phyloP scores from a whole-genome alignment of 1,284 basidiomycete species.

The Xerocomus cyaneibrunnescens region DNA sequence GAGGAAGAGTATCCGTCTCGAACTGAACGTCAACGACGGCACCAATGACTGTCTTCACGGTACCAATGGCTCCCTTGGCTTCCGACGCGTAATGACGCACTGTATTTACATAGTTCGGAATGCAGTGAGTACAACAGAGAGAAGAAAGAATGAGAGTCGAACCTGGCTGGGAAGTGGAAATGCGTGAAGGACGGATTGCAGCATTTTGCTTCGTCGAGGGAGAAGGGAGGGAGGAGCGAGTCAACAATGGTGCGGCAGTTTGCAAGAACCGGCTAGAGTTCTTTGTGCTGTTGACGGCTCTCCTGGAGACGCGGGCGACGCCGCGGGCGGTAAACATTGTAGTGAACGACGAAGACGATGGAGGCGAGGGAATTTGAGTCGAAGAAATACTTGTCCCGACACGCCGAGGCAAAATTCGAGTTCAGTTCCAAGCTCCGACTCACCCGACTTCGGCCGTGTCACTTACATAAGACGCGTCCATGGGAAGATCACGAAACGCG shows the following conservation, averaged over 20 bases:
- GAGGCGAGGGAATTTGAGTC: conserved; percentile 16
- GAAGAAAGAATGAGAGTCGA: conserved; percentile 39
- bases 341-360: conserved; percentile 39
- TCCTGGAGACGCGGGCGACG: conserved; percentile 79
- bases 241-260: conserved; percentile 54
- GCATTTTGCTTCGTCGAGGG: conserved; percentile 38
- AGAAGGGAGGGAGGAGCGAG: conserved; percentile 44
- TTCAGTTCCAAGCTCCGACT: conserved; percentile 33
- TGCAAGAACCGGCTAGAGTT: conserved; percentile 77
- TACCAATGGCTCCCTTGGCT: conserved; percentile 67
- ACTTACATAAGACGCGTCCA: conserved; percentile 32
- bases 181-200: conserved; percentile 36
- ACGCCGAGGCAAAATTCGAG: conserved; percentile 21
- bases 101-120: conserved; percentile 31
- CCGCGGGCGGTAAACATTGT: conserved; percentile 83
- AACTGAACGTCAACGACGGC: conserved; percentile 99
- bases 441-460: conserved; percentile 32
- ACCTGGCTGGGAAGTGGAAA: conserved; percentile 35
- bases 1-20: conserved; percentile 86
- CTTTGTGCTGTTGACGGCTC: conserved; percentile 71
- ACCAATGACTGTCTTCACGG: conserved; percentile 95
- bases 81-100: conserved; percentile 92
- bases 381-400: conserved; percentile 35
- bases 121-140: conserved; percentile 13
- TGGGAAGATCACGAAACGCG: conserved; percentile 20